Evolutionary conservation across 257 asterid genomes (phyloP).

Genomic region (Lithospermum erythrorhizon): DNA sequence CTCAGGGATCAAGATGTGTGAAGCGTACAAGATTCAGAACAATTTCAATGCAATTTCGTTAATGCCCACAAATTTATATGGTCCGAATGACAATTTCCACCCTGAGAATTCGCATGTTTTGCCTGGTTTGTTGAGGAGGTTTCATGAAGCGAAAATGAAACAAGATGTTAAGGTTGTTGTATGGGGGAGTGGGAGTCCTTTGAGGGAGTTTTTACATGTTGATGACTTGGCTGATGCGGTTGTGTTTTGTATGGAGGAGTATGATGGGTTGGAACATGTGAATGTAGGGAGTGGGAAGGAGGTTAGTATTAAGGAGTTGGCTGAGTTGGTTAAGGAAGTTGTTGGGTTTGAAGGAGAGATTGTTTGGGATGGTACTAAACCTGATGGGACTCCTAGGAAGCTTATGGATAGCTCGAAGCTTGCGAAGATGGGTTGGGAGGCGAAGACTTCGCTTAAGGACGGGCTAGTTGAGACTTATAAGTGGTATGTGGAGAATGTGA

Average conservation of each 20-base stretch:
- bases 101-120: conserved; percentile 90
- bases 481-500: conserved; percentile 72
- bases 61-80: conserved; percentile 81
- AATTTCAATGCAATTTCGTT: conserved; percentile 74
- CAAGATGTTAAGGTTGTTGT: conserved; percentile 56
- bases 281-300: conserved; percentile 94
- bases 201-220: conserved; percentile 84
- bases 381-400: conserved; percentile 95
- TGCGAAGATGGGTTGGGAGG: conserved; percentile 70
- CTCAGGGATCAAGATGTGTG: conserved; percentile 85
- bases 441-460: conserved; percentile 61
- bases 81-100: conserved; percentile 76
- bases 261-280: conserved; percentile 71
- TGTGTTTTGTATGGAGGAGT: conserved; percentile 58
- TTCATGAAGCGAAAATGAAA: conserved; percentile 62
- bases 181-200: conserved; percentile 88
- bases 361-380: conserved; percentile 78
- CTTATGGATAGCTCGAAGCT: conserved; percentile 88
- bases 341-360: conserved; percentile 80
- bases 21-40: conserved; percentile 65
- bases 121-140: conserved; percentile 72
- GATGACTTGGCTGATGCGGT: conserved; percentile 85
- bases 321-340: conserved; percentile 74
- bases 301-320: conserved; percentile 73
- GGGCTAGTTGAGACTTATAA: conserved; percentile 63